A percentile compares a stretch with the other conserved stretches of the same genome.
phyloP scores from a whole-genome alignment of 139 green algal genomes.

The Chlamydomonas asymmetrica region DNA sequence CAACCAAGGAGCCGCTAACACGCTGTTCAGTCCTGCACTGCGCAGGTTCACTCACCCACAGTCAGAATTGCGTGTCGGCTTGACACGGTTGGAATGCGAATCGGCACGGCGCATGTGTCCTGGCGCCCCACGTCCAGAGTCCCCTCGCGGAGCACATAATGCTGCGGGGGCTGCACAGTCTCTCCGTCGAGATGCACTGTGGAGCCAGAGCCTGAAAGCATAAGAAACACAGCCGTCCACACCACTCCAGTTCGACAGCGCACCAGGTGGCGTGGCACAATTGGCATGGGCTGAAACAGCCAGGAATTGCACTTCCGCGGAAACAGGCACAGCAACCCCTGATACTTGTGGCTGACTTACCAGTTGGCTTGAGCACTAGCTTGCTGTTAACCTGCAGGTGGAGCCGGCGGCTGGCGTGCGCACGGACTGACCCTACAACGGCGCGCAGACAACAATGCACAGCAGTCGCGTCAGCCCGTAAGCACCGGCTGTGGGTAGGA shows the following conservation, averaged over 20 bases:
- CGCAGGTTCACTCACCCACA: slow-evolving; percentile 18
- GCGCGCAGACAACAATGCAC: too few relatives aligned
- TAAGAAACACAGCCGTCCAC: neutral
- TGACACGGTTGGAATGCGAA: slow-evolving; percentile 40
- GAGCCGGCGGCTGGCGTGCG: neutral
- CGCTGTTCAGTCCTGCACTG: too few relatives aligned
- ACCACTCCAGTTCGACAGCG: neutral
- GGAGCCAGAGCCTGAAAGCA: slow-evolving; percentile 26
- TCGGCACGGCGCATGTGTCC: slow-evolving; percentile 38
- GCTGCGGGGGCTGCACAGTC: slow-evolving; percentile 16
- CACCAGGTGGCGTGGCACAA: neutral
- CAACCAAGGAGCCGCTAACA: neutral
- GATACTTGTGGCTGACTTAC: neutral
- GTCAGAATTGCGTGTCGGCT: slow-evolving; percentile 44
- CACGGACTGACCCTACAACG: too few relatives aligned
- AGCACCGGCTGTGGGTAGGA: too few relatives aligned
- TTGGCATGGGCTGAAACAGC: neutral
- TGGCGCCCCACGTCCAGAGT: slow-evolving; percentile 37
- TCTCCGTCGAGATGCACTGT: slow-evolving; percentile 37
- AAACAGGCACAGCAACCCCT: neutral
- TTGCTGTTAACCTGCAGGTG: neutral
- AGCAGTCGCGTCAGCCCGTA: too few relatives aligned
- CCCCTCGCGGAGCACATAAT: slow-evolving; percentile 32
- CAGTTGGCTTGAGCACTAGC: neutral
- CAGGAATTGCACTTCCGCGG: neutral